A percentile compares a stretch with the other conserved stretches of the same genome.
These are phyloP conservation scores for Xylaria cubensis DNA, from an alignment of 495 filamentous ascomycete species.

Conservation along the genomic window DNA sequence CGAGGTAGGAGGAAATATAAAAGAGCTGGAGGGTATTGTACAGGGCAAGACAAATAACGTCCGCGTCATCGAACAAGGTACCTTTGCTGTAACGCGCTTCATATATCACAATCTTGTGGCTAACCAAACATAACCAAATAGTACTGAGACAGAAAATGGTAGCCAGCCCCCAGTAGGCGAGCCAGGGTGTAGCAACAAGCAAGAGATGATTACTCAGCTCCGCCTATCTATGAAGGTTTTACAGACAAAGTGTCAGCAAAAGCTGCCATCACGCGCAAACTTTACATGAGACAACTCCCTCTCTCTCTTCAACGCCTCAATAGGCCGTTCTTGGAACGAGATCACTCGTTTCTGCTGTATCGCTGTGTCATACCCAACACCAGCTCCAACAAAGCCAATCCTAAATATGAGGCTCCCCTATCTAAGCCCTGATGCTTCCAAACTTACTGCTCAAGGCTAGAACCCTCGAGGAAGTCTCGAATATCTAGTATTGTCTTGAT, in stretches of 20 bases:
- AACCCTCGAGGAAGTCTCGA: conserved; percentile 32
- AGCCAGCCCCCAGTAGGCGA: conserved; percentile 30
- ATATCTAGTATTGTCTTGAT: conserved; percentile 37
- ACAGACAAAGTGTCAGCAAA: conserved; percentile 11
- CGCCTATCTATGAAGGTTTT: background rate
- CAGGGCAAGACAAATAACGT: conserved; percentile 84
- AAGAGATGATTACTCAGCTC: background rate
- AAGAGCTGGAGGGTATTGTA: conserved; percentile 86
- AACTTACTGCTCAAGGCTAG: background rate
- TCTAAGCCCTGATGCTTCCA: background rate
- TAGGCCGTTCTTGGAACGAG: background rate
- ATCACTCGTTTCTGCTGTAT: background rate
- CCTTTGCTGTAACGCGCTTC: conserved; percentile 32
- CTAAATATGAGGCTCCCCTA: background rate
- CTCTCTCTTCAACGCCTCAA: background rate
- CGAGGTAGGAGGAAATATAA: conserved; percentile 76
- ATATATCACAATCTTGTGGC: background rate
- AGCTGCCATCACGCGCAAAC: background rate
- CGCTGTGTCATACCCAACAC: background rate
- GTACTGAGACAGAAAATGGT: conserved; percentile 67
- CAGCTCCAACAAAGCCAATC: background rate
- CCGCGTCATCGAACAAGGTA: conserved; percentile 87
- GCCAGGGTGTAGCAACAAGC: background rate
- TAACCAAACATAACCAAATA: conserved; percentile 31
- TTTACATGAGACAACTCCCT: background rate